Evolutionary conservation across 1,284 basidiomycete species (phyloP).

Genomic region (Ustilago nuda): DNA sequence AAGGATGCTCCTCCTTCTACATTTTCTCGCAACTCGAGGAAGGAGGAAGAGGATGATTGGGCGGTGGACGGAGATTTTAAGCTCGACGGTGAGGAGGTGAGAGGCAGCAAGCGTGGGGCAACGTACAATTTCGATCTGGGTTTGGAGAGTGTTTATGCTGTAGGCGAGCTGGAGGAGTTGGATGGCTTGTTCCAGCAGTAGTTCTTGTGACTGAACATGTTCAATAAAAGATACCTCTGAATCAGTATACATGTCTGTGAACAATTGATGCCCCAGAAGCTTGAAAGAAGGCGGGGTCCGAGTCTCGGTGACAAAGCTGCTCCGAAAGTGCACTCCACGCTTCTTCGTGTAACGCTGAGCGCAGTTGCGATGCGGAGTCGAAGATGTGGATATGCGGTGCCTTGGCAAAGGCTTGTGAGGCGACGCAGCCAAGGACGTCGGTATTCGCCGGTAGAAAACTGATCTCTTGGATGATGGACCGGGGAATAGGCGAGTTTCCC

Average conservation of each 20-base stretch:
- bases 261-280: too few relatives aligned
- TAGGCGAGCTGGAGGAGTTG: constrained; percentile 55
- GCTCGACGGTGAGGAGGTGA: constrained; percentile 4
- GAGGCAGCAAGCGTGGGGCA: constrained; percentile 56
- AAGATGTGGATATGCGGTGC: neutral
- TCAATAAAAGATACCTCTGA: neutral
- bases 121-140: constrained; percentile 71
- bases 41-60: constrained; percentile 24
- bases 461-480: constrained; percentile 8
- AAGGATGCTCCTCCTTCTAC: constrained; percentile 38
- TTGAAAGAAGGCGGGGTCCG: too few relatives aligned
- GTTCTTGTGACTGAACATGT: neutral
- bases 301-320: neutral
- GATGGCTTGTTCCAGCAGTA: constrained; percentile 49
- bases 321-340: neutral
- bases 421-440: neutral
- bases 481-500: constrained; percentile 30
- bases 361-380: neutral
- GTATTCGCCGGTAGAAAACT: constrained; percentile 1
- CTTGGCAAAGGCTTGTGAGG: constrained; percentile 2
- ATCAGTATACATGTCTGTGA: neutral
- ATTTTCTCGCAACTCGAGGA: constrained; percentile 18
- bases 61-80: constrained; percentile 38
- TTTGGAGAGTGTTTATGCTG: constrained; percentile 68
- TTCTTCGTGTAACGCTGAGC: neutral